phyloP scores from a whole-genome alignment of 106 monocot genomes.

The Gastrodia elata region DNA sequence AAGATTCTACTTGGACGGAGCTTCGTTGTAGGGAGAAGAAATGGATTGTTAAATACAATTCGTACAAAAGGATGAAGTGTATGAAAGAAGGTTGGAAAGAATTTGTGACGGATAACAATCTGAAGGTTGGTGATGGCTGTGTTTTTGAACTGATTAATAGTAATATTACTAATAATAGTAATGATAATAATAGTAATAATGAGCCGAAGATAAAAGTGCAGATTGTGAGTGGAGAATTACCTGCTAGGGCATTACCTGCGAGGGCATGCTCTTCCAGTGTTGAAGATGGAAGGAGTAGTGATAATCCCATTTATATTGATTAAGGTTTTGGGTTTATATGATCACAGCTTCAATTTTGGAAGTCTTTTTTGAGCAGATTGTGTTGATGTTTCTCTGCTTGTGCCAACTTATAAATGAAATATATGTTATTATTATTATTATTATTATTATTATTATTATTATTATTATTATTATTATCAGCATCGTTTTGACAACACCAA shows the following conservation, averaged over 20 bases:
- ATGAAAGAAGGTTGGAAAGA: slow-evolving; percentile 27
- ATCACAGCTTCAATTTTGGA: not conserved
- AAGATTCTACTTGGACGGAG: not conserved
- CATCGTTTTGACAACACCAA: too few relatives aligned
- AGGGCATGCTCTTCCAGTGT: too few relatives aligned
- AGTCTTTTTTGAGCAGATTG: not conserved
- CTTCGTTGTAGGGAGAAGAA: slow-evolving; percentile 15
- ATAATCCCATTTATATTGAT: not conserved
- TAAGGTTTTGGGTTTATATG: not conserved
- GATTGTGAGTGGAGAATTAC: slow-evolving; percentile 28
- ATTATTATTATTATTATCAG: too few relatives aligned
- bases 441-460: too few relatives aligned
- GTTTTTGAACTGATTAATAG: slow-evolving; percentile 48
- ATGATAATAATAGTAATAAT: too few relatives aligned
- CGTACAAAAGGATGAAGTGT: slow-evolving; percentile 5
- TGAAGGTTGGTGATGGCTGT: slow-evolving; percentile 48
- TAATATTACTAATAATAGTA: too few relatives aligned
- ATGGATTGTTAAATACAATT: slow-evolving; percentile 32
- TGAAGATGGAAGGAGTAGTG: not conserved
- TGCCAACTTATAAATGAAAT: not conserved
- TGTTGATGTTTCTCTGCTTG: not conserved
- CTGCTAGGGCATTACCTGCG: not conserved
- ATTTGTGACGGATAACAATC: slow-evolving; percentile 32
- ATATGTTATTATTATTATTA: too few relatives aligned
- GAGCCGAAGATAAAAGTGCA: slow-evolving; percentile 29